Percentiles rank a stretch among this genome's conserved stretches.
Evolutionary conservation across 345 rosid genomes (phyloP).

Genomic region (sweet orange (Citrus sinensis)): DNA sequence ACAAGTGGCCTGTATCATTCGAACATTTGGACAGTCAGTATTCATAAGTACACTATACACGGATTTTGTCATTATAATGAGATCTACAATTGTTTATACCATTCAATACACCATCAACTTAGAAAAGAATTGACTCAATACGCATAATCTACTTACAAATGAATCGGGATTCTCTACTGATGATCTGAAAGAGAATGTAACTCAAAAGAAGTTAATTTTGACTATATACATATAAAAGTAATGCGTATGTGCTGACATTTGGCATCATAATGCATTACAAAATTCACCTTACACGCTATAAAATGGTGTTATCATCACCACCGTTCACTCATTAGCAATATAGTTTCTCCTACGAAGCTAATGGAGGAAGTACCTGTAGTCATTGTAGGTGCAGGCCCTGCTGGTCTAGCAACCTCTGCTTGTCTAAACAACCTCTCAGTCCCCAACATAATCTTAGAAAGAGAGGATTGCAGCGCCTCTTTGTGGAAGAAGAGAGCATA

Average conservation of each 20-base stretch:
- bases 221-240: too few species aligned
- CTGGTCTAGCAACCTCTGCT: slow-evolving; percentile 53
- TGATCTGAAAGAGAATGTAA: too few species aligned
- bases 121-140: too few species aligned
- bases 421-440: slow-evolving; percentile 40
- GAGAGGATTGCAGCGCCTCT: slow-evolving; percentile 50
- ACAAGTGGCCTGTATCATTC: not conserved
- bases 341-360: not conserved
- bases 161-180: too few species aligned
- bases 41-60: not conserved
- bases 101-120: too few species aligned
- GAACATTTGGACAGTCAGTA: not conserved
- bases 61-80: not conserved
- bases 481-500: slow-evolving; percentile 55
- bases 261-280: too few species aligned
- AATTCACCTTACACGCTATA: too few species aligned
- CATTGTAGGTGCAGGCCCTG: slow-evolving; percentile 62
- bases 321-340: too few species aligned
- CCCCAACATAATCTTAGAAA: slow-evolving; percentile 45
- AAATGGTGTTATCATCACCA: not conserved
- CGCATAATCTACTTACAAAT: too few species aligned
- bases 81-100: not conserved
- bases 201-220: too few species aligned
- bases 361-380: slow-evolving; percentile 19
- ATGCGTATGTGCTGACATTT: too few species aligned